A percentile compares a stretch with the other conserved stretches of the same genome.
Evolutionary conservation across 129 eudicot species (phyloP).

Genomic region (Pseudognaphalium luteoalbum): DNA sequence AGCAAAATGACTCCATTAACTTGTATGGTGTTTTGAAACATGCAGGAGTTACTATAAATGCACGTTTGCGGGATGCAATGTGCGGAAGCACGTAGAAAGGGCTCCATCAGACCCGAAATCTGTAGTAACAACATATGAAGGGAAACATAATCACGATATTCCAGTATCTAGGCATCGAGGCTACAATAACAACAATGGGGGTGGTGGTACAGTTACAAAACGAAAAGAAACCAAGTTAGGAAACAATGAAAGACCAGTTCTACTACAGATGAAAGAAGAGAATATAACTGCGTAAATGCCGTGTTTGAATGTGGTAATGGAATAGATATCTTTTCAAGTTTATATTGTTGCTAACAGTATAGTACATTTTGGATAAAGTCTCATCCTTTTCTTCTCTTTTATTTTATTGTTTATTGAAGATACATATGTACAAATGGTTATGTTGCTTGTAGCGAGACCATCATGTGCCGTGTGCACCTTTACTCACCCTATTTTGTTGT

Average conservation of each 20-base stretch:
- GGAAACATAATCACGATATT: conserved; percentile 90
- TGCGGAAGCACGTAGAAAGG: conserved; percentile 91
- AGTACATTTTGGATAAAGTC: conserved; percentile 32
- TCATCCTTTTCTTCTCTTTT: not conserved
- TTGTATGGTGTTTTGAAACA: not conserved
- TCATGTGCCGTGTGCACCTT: not conserved
- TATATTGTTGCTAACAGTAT: conserved; percentile 20
- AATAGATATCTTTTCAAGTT: conserved; percentile 21
- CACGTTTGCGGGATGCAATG: conserved; percentile 80
- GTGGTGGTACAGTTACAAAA: conserved; percentile 25
- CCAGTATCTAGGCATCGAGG: conserved; percentile 55
- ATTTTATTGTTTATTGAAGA: conserved; percentile 15
- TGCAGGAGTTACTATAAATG: conserved; percentile 96
- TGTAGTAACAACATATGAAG: conserved; percentile 93
- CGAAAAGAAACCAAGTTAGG: conserved; percentile 52
- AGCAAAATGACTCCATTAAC: not conserved
- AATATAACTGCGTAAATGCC: conserved; percentile 50
- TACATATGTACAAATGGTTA: conserved; percentile 29
- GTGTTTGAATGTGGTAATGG: not conserved
- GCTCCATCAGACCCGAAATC: conserved; percentile 82
- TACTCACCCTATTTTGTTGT: conserved; percentile 5
- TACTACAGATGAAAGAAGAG: conserved; percentile 72
- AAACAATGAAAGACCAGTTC: conserved; percentile 52
- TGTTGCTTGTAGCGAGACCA: conserved; percentile 5
- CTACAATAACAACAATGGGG: conserved; percentile 29